Conservation (phyloP, 2,329 filamentous ascomycete species). For the Teratosphaeria epicoccoides region DNA sequence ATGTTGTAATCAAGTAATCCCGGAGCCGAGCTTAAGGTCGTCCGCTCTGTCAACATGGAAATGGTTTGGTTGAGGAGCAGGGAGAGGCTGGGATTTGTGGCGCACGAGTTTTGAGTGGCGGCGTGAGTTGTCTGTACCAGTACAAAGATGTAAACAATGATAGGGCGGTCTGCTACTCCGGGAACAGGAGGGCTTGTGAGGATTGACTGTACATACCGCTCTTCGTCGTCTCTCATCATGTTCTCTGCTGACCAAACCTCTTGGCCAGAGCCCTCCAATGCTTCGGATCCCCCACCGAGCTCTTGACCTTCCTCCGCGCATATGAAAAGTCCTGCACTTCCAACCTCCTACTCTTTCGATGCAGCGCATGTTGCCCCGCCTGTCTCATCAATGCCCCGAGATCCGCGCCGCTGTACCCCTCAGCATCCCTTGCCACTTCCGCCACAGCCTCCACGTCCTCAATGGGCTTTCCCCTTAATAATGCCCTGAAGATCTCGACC, state of each 20-base stretch:
- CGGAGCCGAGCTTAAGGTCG: neutral
- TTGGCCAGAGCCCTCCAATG: constrained; percentile 47
- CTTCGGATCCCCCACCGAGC: constrained; percentile 46
- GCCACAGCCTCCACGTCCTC: constrained; percentile 41
- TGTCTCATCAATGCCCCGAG: constrained; percentile 48
- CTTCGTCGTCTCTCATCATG: no score
- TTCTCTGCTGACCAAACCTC: constrained; percentile 13
- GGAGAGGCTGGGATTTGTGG: neutral
- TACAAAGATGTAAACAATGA: no score
- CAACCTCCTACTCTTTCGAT: constrained; percentile 35
- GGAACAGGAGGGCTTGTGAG: no score
- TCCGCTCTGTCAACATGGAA: no score
- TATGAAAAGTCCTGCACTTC: constrained; percentile 37
- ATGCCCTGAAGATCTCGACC: constrained; percentile 70
- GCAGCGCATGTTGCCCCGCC: constrained; percentile 48
- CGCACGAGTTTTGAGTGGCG: no score
- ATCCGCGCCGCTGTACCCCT: constrained; percentile 66
- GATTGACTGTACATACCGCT: no score
- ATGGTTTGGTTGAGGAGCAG: neutral
- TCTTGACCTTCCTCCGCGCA: constrained; percentile 33
- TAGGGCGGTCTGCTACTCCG: no score
- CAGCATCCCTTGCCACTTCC: constrained; percentile 58
- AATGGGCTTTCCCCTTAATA: constrained; percentile 43
- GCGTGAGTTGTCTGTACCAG: no score
- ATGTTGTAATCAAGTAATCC: neutral